These are phyloP conservation scores for Neonectria punicea DNA, from an alignment of 2,329 filamentous ascomycete species.

Conservation along the genomic window DNA sequence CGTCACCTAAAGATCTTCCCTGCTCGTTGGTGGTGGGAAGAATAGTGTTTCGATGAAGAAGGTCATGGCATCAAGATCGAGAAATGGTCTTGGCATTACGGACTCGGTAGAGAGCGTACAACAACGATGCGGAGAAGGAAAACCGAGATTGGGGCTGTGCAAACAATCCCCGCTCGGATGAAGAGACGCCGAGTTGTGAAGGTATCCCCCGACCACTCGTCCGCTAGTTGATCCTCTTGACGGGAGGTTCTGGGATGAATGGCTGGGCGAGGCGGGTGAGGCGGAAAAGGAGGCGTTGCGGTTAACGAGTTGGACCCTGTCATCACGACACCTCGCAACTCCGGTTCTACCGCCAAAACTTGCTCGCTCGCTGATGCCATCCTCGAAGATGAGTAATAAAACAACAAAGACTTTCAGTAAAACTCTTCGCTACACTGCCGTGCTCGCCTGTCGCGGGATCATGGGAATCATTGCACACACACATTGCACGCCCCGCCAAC, in stretches of 20 bases:
- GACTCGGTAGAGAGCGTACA: neutral
- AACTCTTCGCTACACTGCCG: neutral
- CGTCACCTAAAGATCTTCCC: neutral
- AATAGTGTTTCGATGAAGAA: neutral
- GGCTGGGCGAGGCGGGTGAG: neutral
- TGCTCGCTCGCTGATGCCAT: neutral
- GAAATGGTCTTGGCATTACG: neutral
- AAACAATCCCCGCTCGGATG: conserved; percentile 4
- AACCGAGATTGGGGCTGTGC: neutral
- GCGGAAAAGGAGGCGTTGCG: neutral
- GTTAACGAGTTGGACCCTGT: neutral
- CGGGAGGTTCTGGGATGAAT: neutral
- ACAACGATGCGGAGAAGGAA: neutral
- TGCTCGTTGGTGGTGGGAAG: neutral
- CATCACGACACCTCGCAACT: neutral
- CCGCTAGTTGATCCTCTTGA: neutral
- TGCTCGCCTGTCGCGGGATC: neutral
- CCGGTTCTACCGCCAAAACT: neutral
- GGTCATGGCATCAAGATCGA: neutral
- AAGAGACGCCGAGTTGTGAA: neutral
- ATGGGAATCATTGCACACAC: neutral
- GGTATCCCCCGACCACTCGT: neutral
- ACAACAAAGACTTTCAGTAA: neutral
- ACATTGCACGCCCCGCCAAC: neutral
- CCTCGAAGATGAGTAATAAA: neutral